phyloP scores from a whole-genome alignment of 495 filamentous ascomycete species.

The Neurospora tetraspora region DNA sequence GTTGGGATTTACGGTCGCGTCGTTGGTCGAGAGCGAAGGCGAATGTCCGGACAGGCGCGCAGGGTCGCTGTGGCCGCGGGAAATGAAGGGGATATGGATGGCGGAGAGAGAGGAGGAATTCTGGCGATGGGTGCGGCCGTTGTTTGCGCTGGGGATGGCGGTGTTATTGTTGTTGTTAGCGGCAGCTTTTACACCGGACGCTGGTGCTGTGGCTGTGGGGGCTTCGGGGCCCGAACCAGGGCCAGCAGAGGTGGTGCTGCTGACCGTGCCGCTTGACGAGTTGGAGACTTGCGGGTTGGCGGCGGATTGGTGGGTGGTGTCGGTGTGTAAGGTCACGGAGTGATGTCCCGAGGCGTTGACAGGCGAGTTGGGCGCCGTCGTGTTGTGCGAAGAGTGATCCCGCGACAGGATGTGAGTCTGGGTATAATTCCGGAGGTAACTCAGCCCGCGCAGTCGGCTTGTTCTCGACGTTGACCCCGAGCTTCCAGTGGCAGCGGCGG shows the following conservation, averaged over 20 bases:
- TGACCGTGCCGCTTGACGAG: conserved; percentile 21
- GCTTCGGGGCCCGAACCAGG: conserved; percentile 1
- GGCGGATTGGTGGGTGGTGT: neutral
- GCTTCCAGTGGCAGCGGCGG: neutral
- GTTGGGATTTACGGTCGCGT: conserved; percentile 13
- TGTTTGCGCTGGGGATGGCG: neutral
- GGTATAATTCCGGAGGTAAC: conserved; percentile 64
- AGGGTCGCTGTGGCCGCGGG: neutral
- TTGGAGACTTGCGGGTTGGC: conserved; percentile 7
- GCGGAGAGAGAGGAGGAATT: neutral
- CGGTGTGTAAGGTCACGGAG: conserved; percentile 14
- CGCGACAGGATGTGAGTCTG: conserved; percentile 52
- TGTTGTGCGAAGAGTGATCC: conserved; percentile 29
- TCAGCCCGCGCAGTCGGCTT: conserved; percentile 59
- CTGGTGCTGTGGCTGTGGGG: conserved; percentile 4
- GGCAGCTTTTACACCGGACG: neutral
- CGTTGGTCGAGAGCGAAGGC: conserved; percentile 11
- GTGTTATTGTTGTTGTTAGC: conserved; percentile 3
- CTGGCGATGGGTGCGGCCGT: neutral
- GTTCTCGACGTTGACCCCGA: conserved; percentile 35
- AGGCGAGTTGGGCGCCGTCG: conserved; percentile 9
- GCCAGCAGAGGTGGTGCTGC: conserved; percentile 13
- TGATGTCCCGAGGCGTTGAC: conserved; percentile 11
- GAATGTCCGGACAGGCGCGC: neutral
- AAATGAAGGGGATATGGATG: neutral